A percentile compares a stretch with the other conserved stretches of the same genome.
phyloP scores from a whole-genome alignment of 441 rosid species.

The Pelargonium myrrhifolium region DNA sequence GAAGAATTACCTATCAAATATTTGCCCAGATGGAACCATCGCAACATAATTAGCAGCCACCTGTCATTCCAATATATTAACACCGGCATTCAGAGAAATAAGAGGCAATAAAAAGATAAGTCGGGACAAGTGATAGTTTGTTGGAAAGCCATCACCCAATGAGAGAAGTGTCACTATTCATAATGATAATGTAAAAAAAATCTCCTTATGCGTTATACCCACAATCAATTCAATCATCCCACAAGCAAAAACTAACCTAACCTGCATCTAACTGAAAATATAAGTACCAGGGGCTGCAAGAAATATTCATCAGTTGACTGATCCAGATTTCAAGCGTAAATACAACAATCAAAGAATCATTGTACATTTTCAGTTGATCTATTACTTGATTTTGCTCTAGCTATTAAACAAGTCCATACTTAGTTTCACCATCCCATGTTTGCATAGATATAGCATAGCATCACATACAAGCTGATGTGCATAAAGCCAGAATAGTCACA shows the following conservation, averaged over 20 bases:
- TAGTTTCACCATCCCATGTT: background rate
- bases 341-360: background rate
- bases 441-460: background rate
- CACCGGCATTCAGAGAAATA: background rate
- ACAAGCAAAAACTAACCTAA: background rate
- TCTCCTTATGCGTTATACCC: background rate
- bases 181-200: background rate
- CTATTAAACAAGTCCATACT: background rate
- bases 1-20: constrained; percentile 66
- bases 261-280: background rate
- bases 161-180: background rate
- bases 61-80: constrained; percentile 23
- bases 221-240: background rate
- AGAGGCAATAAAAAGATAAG: background rate
- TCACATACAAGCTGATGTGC: background rate
- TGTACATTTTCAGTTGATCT: background rate
- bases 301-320: background rate
- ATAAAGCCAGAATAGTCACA: constrained; percentile 15
- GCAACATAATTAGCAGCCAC: constrained; percentile 94
- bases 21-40: constrained; percentile 90
- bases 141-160: background rate
- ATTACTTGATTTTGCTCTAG: too few species aligned
- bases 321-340: background rate
- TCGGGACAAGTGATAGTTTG: background rate
- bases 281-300: background rate